Conservation (phyloP, 2,329 filamentous ascomycete genomes). For the Ascochyta lentis region DNA sequence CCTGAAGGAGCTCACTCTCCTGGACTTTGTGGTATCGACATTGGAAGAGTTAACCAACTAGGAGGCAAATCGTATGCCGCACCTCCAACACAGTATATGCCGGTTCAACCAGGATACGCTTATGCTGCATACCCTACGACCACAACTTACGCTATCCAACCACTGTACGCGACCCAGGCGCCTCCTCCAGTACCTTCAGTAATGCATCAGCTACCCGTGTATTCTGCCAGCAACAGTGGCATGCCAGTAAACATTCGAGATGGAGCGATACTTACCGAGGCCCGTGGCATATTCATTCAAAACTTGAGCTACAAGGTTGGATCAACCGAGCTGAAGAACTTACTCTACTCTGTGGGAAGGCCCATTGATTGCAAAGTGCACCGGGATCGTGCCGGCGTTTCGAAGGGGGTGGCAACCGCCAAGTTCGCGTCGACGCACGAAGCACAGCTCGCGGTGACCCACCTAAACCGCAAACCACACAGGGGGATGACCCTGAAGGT, state of each 20-base stretch:
- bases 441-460: conserved; percentile 37
- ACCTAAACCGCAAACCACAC: conserved; percentile 36
- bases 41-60: conserved; percentile 34
- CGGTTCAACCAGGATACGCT: conserved; percentile 28
- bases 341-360: conserved; percentile 36
- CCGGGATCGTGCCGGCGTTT: conserved; percentile 33
- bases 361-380: conserved; percentile 37
- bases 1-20: conserved; percentile 37
- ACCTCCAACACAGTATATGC: conserved; percentile 24
- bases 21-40: conserved; percentile 39
- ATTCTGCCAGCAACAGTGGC: conserved; percentile 40
- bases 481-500: conserved; percentile 43
- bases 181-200: conserved; percentile 18
- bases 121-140: conserved; percentile 32
- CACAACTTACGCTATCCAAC: conserved; percentile 26
- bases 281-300: conserved; percentile 47
- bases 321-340: conserved; percentile 32
- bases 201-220: conserved; percentile 28
- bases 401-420: conserved; percentile 44
- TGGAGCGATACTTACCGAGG: conserved; percentile 46
- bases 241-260: conserved; percentile 47
- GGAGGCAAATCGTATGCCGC: conserved; percentile 16
- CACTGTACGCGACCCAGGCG: conserved; percentile 28
- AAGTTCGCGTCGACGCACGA: conserved; percentile 40
- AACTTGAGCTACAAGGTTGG: conserved; percentile 39